Percentiles rank a stretch among this genome's conserved stretches.
Conservation (phyloP, 2,329 filamentous ascomycete species). For the Colletotrichum incanum region DNA sequence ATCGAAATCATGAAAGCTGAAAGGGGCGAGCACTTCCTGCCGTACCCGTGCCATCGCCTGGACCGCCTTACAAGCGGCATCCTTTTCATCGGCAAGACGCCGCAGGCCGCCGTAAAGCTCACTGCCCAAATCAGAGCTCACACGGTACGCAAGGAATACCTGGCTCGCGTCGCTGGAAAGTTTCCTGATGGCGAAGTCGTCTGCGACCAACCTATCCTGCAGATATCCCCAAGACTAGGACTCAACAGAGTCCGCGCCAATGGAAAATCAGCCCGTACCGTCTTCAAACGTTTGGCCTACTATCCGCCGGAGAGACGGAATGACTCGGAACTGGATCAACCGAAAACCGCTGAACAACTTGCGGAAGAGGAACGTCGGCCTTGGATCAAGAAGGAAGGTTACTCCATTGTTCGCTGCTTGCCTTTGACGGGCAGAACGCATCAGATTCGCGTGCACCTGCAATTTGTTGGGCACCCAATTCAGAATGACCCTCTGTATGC, state of each 20-base stretch:
- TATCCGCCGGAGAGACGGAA: constrained; percentile 72
- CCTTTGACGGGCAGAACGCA: constrained; percentile 96
- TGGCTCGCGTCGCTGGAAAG: constrained; percentile 90
- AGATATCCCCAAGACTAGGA: constrained; percentile 95
- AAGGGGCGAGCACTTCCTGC: constrained; percentile 68
- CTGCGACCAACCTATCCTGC: constrained; percentile 93
- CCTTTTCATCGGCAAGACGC: constrained; percentile 96
- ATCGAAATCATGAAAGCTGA: constrained; percentile 94
- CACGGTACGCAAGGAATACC: constrained; percentile 94
- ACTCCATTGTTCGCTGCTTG: constrained; percentile 94
- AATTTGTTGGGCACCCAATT: constrained; percentile 95
- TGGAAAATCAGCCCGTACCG: constrained; percentile 89
- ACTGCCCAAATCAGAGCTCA: constrained; percentile 83
- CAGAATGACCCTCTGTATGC: constrained; percentile 98
- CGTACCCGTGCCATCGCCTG: constrained; percentile 88
- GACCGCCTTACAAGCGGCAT: constrained; percentile 95
- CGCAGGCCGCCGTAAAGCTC: constrained; percentile 83
- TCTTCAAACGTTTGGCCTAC: constrained; percentile 94
- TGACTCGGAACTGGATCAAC: constrained; percentile 46
- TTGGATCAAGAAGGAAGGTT: constrained; percentile 77
- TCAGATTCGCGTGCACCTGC: constrained; percentile 93
- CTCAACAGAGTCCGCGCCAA: constrained; percentile 95
- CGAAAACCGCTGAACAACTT: constrained; percentile 46
- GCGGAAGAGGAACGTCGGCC: constrained; percentile 51
- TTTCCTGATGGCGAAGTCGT: constrained; percentile 94